Percentiles rank a stretch among this genome's conserved stretches.
Evolutionary conservation across 129 eudicot species (phyloP).

Genomic region (Pulicaria dysenterica): DNA sequence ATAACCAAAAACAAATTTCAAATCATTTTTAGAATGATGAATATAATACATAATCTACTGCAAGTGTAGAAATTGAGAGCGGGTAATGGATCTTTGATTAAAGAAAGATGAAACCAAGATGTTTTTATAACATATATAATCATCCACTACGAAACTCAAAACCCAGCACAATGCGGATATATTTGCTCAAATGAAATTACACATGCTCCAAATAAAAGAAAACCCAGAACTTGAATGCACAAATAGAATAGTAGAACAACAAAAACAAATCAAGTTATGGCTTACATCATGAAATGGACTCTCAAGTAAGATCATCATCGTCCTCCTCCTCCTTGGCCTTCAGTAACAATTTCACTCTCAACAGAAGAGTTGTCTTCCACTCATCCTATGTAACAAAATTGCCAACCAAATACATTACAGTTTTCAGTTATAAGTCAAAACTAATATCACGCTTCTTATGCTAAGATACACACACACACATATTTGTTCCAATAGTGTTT

Average conservation of each 20-base stretch:
- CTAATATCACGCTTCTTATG: neutral
- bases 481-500: neutral
- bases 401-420: neutral
- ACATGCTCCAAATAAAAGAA: neutral
- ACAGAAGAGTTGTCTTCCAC: slow-evolving; percentile 46
- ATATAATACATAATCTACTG: no score
- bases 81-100: neutral
- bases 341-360: slow-evolving; percentile 49
- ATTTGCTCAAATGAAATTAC: slow-evolving; percentile 22
- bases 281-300: slow-evolving; percentile 8
- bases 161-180: slow-evolving; percentile 16
- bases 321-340: slow-evolving; percentile 54
- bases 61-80: neutral
- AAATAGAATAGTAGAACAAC: neutral
- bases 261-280: slow-evolving; percentile 1
- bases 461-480: neutral
- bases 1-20: no score
- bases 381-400: slow-evolving; percentile 38
- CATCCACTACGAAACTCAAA: slow-evolving; percentile 15
- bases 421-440: neutral
- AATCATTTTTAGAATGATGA: no score
- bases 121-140: neutral
- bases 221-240: neutral
- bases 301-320: slow-evolving; percentile 48
- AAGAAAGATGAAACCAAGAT: neutral